Conservation (phyloP, 176 grass and related monocot genomes). For the Musa acuminata region DNA sequence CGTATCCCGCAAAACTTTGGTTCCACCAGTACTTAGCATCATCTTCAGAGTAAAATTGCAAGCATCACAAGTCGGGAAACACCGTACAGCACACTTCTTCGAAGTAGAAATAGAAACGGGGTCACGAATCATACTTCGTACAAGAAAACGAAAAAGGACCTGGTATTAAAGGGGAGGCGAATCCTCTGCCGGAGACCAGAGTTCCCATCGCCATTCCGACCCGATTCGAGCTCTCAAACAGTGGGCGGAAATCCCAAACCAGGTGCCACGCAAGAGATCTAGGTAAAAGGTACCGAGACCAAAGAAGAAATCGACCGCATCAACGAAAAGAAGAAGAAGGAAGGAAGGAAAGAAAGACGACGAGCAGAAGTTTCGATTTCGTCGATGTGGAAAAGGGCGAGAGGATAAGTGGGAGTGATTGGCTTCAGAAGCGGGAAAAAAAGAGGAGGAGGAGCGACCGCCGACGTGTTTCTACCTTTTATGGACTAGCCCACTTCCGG, state of each 20-base stretch:
- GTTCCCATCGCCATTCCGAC: constrained; percentile 50
- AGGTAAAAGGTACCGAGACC: not conserved
- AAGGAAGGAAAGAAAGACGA: not conserved
- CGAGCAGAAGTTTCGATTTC: not conserved
- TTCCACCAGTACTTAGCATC: not conserved
- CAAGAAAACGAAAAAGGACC: constrained; percentile 13
- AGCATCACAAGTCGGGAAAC: not conserved
- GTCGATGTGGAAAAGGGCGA: too few species aligned
- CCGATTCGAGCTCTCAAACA: not conserved
- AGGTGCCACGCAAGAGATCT: not conserved
- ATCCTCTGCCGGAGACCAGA: constrained; percentile 40
- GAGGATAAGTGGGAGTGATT: not conserved
- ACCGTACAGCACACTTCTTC: not conserved
- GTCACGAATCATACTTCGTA: too few species aligned
- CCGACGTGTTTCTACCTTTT: constrained; percentile 2
- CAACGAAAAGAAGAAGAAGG: not conserved
- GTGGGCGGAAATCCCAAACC: not conserved
- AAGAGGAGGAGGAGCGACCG: not conserved
- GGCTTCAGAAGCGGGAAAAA: not conserved
- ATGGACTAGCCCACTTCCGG: not conserved
- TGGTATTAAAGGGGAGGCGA: constrained; percentile 34
- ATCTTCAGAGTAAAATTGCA: not conserved
- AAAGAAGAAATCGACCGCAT: not conserved
- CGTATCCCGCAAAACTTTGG: not conserved
- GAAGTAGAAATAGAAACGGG: too few species aligned